Evolutionary conservation across 2,329 filamentous ascomycete genomes (phyloP).

Genomic region (Aspergillus novofumigatus): DNA sequence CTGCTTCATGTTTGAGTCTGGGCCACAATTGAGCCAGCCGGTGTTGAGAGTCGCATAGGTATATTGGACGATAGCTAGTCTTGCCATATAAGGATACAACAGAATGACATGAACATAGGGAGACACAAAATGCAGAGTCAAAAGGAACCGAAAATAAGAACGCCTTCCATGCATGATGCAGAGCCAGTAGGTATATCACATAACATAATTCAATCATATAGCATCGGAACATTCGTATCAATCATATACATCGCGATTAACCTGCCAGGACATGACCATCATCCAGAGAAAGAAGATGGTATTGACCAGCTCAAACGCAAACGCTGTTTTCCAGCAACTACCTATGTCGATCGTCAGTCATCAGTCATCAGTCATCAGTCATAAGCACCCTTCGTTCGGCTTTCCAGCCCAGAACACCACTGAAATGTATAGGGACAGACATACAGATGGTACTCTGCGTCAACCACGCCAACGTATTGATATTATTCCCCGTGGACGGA

Average conservation of each 20-base stretch:
- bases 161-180: conserved; percentile 1
- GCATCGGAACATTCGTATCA: not conserved
- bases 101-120: not conserved
- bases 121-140: not conserved
- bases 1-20: not conserved
- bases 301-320: conserved; percentile 61
- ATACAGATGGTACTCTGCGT: conserved; percentile 60
- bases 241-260: conserved; percentile 36
- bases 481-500: conserved; percentile 43
- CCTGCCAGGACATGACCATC: conserved; percentile 59
- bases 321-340: conserved; percentile 60
- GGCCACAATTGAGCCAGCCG: not conserved
- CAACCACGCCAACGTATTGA: conserved; percentile 58
- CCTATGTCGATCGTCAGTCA: conserved; percentile 29
- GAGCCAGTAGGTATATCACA: not conserved
- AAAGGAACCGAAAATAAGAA: conserved; percentile 5
- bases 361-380: not conserved
- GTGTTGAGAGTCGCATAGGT: not conserved
- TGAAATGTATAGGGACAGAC: conserved; percentile 19
- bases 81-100: not conserved
- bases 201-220: not conserved
- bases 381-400: not conserved
- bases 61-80: not conserved
- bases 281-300: conserved; percentile 63
- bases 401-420: not conserved